These are phyloP conservation scores for Funneliformis geosporum DNA, from an alignment of 192 early-diverging fungal genomes.

Conservation along the genomic window DNA sequence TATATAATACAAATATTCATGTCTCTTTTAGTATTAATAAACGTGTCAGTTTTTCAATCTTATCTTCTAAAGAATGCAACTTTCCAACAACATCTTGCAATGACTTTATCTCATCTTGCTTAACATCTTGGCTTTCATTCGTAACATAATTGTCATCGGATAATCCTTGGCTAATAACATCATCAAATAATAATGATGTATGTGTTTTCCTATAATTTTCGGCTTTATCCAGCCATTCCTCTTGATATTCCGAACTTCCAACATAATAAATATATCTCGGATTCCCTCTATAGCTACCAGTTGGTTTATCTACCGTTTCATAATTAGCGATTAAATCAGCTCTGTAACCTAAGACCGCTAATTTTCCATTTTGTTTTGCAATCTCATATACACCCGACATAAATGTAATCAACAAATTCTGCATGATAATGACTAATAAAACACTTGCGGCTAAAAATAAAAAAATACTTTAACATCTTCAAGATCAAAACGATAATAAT, in stretches of 20 bases:
- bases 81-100: no score
- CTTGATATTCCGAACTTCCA: background rate
- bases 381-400: slow-evolving; percentile 5
- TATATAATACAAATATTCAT: no score
- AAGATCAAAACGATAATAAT: background rate
- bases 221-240: background rate
- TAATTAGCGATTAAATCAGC: slow-evolving; percentile 1
- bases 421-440: background rate
- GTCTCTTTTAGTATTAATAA: no score
- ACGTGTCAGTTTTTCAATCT: no score
- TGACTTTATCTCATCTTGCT: no score
- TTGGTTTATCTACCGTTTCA: background rate
- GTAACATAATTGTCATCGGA: no score
- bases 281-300: background rate
- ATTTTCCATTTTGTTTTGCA: background rate
- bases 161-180: background rate
- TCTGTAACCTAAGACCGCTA: background rate
- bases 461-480: background rate
- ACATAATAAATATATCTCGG: background rate
- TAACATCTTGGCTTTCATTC: no score
- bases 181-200: background rate
- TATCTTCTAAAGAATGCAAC: no score
- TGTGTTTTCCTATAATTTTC: background rate
- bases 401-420: slow-evolving; percentile 21
- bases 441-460: background rate